phyloP scores from a whole-genome alignment of 2,329 filamentous ascomycete species.

The Hypoxylon sp. region DNA sequence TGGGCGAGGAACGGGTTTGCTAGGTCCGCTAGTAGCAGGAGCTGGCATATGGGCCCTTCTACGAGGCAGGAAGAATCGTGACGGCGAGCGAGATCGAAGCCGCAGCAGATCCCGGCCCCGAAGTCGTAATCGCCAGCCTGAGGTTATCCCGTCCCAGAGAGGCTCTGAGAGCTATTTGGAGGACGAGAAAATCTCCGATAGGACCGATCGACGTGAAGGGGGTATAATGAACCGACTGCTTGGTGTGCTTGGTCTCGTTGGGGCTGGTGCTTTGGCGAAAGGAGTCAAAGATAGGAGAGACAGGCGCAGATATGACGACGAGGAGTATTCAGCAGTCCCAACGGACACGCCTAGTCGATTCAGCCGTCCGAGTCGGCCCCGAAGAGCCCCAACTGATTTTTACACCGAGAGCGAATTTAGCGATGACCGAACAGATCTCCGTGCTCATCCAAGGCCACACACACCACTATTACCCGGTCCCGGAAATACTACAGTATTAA shows the following conservation, averaged over 20 bases:
- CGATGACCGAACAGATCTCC: conserved; percentile 59
- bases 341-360: conserved; percentile 72
- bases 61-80: conserved; percentile 61
- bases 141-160: conserved; percentile 67
- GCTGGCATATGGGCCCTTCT: conserved; percentile 65
- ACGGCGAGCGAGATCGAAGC: conserved; percentile 59
- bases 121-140: conserved; percentile 59
- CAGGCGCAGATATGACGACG: conserved; percentile 63
- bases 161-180: conserved; percentile 71
- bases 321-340: conserved; percentile 74
- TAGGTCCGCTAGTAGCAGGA: conserved; percentile 68
- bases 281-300: conserved; percentile 70
- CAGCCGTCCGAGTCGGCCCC: conserved; percentile 55
- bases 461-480: conserved; percentile 65
- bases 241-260: conserved; percentile 72
- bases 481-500: conserved; percentile 63
- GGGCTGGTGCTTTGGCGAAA: conserved; percentile 74
- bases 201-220: conserved; percentile 58
- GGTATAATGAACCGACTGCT: conserved; percentile 74
- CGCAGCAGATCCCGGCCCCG: conserved; percentile 56
- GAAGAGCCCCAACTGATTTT: conserved; percentile 50
- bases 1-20: conserved; percentile 64
- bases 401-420: conserved; percentile 62
- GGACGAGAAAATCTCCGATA: conserved; percentile 77
- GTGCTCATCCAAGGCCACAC: conserved; percentile 53